Base-by-base conservation (phyloP, 441 rosid genomes). In the Jatropha podagrica region DNA sequence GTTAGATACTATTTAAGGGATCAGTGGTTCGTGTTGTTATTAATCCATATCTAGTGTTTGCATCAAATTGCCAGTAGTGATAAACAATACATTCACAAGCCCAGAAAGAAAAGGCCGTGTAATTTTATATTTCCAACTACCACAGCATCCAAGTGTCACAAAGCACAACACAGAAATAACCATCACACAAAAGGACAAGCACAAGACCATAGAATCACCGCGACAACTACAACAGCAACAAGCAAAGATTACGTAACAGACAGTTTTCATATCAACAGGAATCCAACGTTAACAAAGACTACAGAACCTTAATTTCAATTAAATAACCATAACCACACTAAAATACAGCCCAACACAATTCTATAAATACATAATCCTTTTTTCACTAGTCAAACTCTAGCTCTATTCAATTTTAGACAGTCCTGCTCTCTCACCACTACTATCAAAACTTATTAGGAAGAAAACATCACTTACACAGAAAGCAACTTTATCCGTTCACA, bases 401-500 rank as follows among this genome's bases (percentile, higher is more conserved):
- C 55, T 51, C 55, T 12, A 44, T 27, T 60, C 17, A 74, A 46
- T 64, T 17, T 37, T 78, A 18, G 3, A 51, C 20, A 9, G 40
- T 72, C 59, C 59, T 65, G 18, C 58, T 42, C 13, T 48, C 18
- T 56, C 56, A 26, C 48, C 62, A 54, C 66, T 42, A 48, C 40
- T 7, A 42, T 52, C 49, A 74, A 63, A 10, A 32, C 59, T 17
- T 49, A 51, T 40, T 55, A 9, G 13, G 20, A 70, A 23, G 38
- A 54, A 52, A 68, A 61, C 65, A 69, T 17, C 20, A 46, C 63
- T 72, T 18, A 12, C 12, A 72, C 17, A 68, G 55, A 73, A 67
- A n/a, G 27, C 11, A 55, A 4, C 23, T 62, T 48, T 18, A 44
- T n/a, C 26, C 1, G 44, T 14, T 14, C 7, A 26, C 65, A 51